Base-by-base conservation (phyloP, 2,329 filamentous ascomycete species). In the Fulvia fulva region DNA sequence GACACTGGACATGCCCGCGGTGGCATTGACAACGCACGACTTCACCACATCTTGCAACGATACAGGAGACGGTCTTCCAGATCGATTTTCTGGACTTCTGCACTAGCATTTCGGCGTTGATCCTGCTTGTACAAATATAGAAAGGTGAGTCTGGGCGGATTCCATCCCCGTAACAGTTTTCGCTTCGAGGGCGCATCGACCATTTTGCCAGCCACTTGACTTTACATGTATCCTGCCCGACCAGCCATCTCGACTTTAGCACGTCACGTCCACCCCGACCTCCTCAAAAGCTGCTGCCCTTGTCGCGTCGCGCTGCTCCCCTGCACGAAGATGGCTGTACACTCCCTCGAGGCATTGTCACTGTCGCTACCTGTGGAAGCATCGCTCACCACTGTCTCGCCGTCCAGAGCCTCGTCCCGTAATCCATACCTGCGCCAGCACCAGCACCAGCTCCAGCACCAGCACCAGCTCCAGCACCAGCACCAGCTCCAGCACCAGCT, bases 221-320 rank as follows among this genome's bases (percentile, higher is more conserved):
- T 28, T 25, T 28, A 23, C n/a, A 47, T 3, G 45, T n/a, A 23
- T 49, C n/a, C 11, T 16, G n/a, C n/a, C 47, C 32, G 22, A 9
- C 55, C 55, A 57, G 50, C 55, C 55, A 34, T 47, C 37, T 43
- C 49, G 44, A 30, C 44, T 28, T 21, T 34, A 57, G 26, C 45
- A 50, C 53, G 53, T 55, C 53, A 55, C 34, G 25, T 50, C 21
- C 16, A 41, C 12, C 54, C 54, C 44, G 30, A 22, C 32, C n/a
- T 50, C 46, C 25, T 22, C 26, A 30, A 37, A 46, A 47, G 34
- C 34, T 47, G 44, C 55, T 28, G 21, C 47, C 47, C 26, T 50
- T 28, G 28, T 34, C 47, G 41, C 57, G 23, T 56, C 54, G 54
- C 54, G 53, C 34, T 44, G 16, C 45, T 53, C 55, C 23, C 50